Evolutionary conservation across 73 alveolate species (phyloP), one percentile per base, ranked within the genome.

Genomic region (Effrenium voratum): DNA sequence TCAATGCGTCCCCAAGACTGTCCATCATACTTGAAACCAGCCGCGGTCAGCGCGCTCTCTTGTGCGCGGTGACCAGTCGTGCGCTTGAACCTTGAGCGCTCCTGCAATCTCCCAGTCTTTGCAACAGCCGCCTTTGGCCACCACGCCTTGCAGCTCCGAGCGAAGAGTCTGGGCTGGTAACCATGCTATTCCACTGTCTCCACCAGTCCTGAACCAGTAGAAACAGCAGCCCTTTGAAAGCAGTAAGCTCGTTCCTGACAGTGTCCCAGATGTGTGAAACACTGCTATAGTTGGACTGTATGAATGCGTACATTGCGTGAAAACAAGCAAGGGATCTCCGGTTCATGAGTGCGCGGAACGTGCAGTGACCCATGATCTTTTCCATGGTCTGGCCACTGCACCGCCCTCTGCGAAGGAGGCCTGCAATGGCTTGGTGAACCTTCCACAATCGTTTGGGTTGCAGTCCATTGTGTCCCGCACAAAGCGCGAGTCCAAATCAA

Each of bases 121-220:
- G 84, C 95, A 1, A 87, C 95, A 15, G 41, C 19, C 4, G 32
- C 30, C 2, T 1, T 1, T 4, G 83, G 85, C 95, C 85, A 63
- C 95, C 95, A 87, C 8, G 95, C 83, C 34, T 87, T 66, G 38
- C 95, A 63, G n/a, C n/a, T n/a, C 66, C 19, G 66, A 52, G 66
- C 66, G 66, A 52, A 52, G 66, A 10, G 19, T 52, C 66, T 52
- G 66, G 19, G 66, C 28, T 19, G 28, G 66, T 13, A 52, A 52
- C 66, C 66, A 52, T 52, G 19, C 28, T 52, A 52, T 52, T 52
- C 66, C 66, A 52, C 8, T 6, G 43, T 22, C 60, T 6, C 86
- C 60, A 49, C 98, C 98, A 72, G 85, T 87, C 85, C 19, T 87
- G 95, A 6, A 8, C 40, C 38, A 63, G 26, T 52, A 87, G 0